Base-by-base conservation (phyloP, 2,329 filamentous ascomycete genomes). In the Gnomoniopsis smithogilvyi region DNA sequence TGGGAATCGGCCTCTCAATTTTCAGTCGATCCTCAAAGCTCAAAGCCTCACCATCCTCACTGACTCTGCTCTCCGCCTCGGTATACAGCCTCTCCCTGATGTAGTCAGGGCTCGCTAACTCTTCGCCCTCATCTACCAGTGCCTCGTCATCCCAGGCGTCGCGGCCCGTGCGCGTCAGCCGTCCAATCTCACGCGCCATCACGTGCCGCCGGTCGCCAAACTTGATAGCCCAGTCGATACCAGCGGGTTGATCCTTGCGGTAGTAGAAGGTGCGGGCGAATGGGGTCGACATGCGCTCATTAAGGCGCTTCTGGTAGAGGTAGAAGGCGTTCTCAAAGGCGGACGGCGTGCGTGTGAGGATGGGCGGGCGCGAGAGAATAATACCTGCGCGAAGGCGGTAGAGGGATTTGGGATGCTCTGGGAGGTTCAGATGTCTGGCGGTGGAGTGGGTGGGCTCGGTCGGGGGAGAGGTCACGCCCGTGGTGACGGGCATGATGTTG, bases 301-400 rank as follows among this genome's bases (percentile, higher is more conserved):
- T 96, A 62, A 99, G 83, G 15, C 95, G 92, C 68, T 94, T 94
- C 78, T 99, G 95, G 78, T 99, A 99, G 73, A 99, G 92, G 80
- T 89, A 96, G 77, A 89, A 98, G 64, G 94, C 83, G 70, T 92
- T 90, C 75, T 99, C 95, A 75, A 99, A 98, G 14, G 91, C 82
- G 36, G 90, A 90, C 56, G 94, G 87, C 62, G 89, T 81, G 65
- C 90, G 89, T 26, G 95, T 98, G 68, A 99, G 81, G 60, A 96
- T 80, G 7, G 95, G 95, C 51, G 95, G 86, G 30, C 95, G 91
- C 49, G 92, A 95, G 64, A 99, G 86, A 66, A 98, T 85, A 61
- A 97, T 81, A 64, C 91, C 90, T 59, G 82, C 80, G 60, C 77
- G 78, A 71, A 86, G 78, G 64, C 76, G 74, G 74, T 83, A 83